Conservation (phyloP, 805 yeast species). For the Lachancea meyersii region DNA sequence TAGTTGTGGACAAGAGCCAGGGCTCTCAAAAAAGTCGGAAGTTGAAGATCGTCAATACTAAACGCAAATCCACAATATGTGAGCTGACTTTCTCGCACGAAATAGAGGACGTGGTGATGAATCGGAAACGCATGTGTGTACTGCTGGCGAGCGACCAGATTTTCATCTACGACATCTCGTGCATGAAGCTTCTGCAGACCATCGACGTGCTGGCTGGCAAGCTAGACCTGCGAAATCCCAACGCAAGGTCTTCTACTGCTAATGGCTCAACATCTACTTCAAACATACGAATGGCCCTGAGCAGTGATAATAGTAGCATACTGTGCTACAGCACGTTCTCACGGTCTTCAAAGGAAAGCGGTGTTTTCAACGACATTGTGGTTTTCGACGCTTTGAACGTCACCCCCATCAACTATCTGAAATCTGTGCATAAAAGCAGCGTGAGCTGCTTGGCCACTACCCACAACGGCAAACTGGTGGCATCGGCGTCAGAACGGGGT, state of each 20-base stretch:
- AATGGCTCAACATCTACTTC: not conserved
- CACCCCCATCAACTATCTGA: constrained; percentile 55
- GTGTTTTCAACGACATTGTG: constrained; percentile 46
- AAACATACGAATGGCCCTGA: constrained; percentile 19
- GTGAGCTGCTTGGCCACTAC: constrained; percentile 39
- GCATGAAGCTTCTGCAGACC: constrained; percentile 74
- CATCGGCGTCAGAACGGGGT: constrained; percentile 67
- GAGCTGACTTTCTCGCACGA: constrained; percentile 81
- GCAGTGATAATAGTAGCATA: constrained; percentile 30
- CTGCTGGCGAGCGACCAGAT: constrained; percentile 68
- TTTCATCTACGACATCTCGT: constrained; percentile 81
- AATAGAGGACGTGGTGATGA: constrained; percentile 66
- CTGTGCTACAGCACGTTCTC: constrained; percentile 28
- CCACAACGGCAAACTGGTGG: constrained; percentile 51
- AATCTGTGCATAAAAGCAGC: constrained; percentile 29
- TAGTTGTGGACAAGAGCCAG: constrained; percentile 69
- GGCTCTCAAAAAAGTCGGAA: constrained; percentile 55
- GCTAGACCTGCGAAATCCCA: constrained; percentile 5
- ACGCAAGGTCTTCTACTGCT: not conserved
- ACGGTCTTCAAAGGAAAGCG: constrained; percentile 14
- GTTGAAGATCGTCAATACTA: constrained; percentile 62
- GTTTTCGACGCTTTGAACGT: constrained; percentile 71
- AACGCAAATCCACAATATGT: constrained; percentile 67
- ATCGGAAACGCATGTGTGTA: constrained; percentile 75
- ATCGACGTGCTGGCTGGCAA: constrained; percentile 40